A percentile compares a stretch with the other conserved stretches of the same genome.
Evolutionary conservation across 129 eudicot genomes (phyloP).

Genomic region (Glebionis coronaria): DNA sequence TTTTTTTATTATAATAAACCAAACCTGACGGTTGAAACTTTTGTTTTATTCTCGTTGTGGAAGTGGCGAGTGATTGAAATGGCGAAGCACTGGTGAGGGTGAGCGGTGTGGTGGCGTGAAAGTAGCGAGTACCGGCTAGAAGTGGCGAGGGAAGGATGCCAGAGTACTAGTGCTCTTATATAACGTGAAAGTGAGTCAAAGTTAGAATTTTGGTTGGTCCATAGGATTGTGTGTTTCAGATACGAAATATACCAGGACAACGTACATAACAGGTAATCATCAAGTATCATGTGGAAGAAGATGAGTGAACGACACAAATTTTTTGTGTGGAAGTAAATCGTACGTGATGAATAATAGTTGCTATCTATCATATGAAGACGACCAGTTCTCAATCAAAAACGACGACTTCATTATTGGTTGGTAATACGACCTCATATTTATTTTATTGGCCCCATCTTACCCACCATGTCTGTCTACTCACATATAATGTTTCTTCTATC

Average conservation of each 20-base stretch:
- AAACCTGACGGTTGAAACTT: no score
- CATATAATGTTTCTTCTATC: conserved; percentile 5
- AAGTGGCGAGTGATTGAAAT: no score
- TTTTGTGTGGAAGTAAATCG: conserved; percentile 14
- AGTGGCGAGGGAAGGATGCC: no score
- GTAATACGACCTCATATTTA: conserved; percentile 19
- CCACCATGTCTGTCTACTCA: background rate
- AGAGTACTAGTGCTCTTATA: no score
- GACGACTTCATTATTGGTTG: conserved; percentile 21
- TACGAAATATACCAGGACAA: background rate
- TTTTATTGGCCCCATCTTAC: conserved; percentile 11
- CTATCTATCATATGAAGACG: conserved; percentile 23
- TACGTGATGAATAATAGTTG: conserved; percentile 20
- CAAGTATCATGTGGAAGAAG: conserved; percentile 25
- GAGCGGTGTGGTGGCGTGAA: no score
- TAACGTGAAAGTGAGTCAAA: background rate
- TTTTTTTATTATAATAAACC: no score
- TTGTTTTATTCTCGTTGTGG: no score
- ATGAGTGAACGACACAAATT: conserved; percentile 14
- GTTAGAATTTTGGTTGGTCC: background rate
- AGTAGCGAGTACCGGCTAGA: no score
- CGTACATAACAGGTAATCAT: conserved; percentile 22
- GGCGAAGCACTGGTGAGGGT: no score
- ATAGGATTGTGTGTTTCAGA: background rate
- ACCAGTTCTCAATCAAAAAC: background rate